These are phyloP conservation scores for Plasmodium reichenowi DNA, from an alignment of 169 alveolate genomes.

Conservation along the genomic window DNA sequence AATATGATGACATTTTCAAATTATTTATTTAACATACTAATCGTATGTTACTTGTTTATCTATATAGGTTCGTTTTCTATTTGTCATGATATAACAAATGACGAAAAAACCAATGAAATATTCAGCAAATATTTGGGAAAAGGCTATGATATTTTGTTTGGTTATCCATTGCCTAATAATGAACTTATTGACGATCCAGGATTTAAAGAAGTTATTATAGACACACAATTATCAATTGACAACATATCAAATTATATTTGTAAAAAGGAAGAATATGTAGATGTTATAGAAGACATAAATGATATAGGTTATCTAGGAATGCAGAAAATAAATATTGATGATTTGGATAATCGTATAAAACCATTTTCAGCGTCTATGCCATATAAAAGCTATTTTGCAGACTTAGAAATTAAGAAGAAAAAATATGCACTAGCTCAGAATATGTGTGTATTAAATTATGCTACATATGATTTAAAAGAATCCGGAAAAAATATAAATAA, in stretches of 20 bases:
- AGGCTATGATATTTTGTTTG: slow-evolving; percentile 69
- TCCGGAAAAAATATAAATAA: slow-evolving; percentile 26
- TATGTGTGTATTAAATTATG: slow-evolving; percentile 45
- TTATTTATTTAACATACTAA: too few relatives aligned
- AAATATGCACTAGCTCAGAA: slow-evolving; percentile 58
- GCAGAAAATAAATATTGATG: slow-evolving; percentile 58
- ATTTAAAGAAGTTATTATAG: slow-evolving; percentile 37
- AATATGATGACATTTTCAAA: too few relatives aligned
- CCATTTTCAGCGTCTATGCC: slow-evolving; percentile 76
- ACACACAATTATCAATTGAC: slow-evolving; percentile 36
- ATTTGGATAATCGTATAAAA: slow-evolving; percentile 21
- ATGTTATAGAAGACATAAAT: slow-evolving; percentile 47
- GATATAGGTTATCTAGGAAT: slow-evolving; percentile 51
- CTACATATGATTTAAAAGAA: slow-evolving; percentile 39
- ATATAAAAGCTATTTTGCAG: slow-evolving; percentile 49
- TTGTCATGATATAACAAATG: neutral
- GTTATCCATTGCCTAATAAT: slow-evolving; percentile 68
- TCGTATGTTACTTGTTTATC: neutral
- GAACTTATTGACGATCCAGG: slow-evolving; percentile 67
- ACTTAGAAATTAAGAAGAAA: slow-evolving; percentile 54
- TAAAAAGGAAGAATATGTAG: slow-evolving; percentile 56
- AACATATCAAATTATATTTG: slow-evolving; percentile 14
- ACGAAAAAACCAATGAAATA: slow-evolving; percentile 11
- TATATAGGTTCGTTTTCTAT: neutral
- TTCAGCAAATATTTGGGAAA: slow-evolving; percentile 57